A percentile compares a stretch with the other conserved stretches of the same genome.
Evolutionary conservation across 2,329 filamentous ascomycete species (phyloP).

Genomic region (Ambrosiella cleistominuta): DNA sequence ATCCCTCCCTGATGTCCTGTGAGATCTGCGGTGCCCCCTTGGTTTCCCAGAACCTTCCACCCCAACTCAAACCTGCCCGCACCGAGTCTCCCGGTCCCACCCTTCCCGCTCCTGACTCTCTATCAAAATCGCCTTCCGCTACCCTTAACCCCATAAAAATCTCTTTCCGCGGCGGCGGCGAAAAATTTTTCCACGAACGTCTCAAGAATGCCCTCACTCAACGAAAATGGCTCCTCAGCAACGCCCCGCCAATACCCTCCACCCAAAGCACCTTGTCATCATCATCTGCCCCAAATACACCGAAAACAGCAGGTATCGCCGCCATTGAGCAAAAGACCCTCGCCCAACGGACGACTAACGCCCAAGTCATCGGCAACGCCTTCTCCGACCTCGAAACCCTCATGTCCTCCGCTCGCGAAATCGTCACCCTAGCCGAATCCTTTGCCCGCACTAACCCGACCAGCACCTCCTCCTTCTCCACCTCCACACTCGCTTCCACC

Average conservation of each 20-base stretch:
- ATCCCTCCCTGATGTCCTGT: conserved; percentile 68
- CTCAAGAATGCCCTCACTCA: conserved; percentile 78
- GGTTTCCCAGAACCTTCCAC: conserved; percentile 31
- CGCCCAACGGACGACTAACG: conserved; percentile 79
- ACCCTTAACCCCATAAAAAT: conserved; percentile 55
- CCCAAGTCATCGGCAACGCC: conserved; percentile 76
- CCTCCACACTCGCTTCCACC: conserved; percentile 43
- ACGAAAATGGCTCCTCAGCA: conserved; percentile 84
- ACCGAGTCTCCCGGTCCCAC: conserved; percentile 65
- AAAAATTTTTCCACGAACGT: conserved; percentile 76
- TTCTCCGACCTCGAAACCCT: conserved; percentile 93
- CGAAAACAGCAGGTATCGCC: conserved; percentile 72
- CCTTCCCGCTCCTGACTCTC: conserved; percentile 33
- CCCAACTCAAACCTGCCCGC: conserved; percentile 24
- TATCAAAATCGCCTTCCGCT: too few relatives aligned
- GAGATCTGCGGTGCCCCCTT: conserved; percentile 81
- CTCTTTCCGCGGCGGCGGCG: conserved; percentile 78
- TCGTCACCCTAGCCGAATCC: conserved; percentile 78
- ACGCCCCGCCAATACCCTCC: conserved; percentile 72
- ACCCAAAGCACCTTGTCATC: conserved; percentile 18
- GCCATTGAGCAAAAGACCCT: conserved; percentile 74
- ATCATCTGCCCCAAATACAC: neutral
- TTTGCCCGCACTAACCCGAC: conserved; percentile 52
- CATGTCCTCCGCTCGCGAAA: conserved; percentile 94
- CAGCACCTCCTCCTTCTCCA: conserved; percentile 26